These are phyloP conservation scores for Neurospora sp. DNA, from an alignment of 495 filamentous ascomycete genomes.

Conservation along the genomic window DNA sequence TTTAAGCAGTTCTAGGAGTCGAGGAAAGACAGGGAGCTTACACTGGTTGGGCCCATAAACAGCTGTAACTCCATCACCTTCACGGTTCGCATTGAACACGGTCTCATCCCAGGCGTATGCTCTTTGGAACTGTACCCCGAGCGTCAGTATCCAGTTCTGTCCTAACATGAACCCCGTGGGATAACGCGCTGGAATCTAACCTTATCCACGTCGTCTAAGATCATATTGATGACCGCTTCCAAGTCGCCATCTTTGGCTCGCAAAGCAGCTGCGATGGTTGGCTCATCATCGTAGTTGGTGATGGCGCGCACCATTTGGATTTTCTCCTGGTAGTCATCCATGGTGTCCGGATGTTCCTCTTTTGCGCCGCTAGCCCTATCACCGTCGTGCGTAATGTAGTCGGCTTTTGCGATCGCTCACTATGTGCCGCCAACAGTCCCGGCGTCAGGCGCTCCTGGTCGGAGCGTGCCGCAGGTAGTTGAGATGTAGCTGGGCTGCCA, in stretches of 20 bases:
- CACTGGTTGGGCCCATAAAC: background rate
- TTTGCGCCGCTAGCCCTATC: background rate
- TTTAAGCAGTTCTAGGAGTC: constrained; percentile 1
- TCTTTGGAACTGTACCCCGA: constrained; percentile 16
- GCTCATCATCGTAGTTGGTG: constrained; percentile 5
- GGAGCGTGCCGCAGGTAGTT: background rate
- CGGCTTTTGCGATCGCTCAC: background rate
- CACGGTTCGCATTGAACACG: constrained; percentile 33
- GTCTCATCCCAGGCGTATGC: constrained; percentile 39
- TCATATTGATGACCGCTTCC: constrained; percentile 34
- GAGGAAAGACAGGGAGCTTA: background rate
- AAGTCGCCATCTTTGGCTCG: constrained; percentile 35
- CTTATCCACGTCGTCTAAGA: constrained; percentile 32
- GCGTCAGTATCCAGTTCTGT: constrained; percentile 7
- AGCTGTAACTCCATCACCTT: constrained; percentile 23
- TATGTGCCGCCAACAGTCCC: background rate
- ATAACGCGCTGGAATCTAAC: constrained; percentile 13
- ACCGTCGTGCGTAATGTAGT: background rate
- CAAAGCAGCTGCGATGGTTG: constrained; percentile 8
- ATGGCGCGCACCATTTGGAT: constrained; percentile 9
- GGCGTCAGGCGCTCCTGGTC: background rate
- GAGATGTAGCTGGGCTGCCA: background rate
- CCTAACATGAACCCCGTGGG: background rate
- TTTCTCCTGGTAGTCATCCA: constrained; percentile 1
- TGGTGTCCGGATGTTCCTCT: background rate